A percentile compares a stretch with the other conserved stretches of the same genome.
Evolutionary conservation across 306 rosid genomes (phyloP).

Genomic region (Cucumis cinereus): DNA sequence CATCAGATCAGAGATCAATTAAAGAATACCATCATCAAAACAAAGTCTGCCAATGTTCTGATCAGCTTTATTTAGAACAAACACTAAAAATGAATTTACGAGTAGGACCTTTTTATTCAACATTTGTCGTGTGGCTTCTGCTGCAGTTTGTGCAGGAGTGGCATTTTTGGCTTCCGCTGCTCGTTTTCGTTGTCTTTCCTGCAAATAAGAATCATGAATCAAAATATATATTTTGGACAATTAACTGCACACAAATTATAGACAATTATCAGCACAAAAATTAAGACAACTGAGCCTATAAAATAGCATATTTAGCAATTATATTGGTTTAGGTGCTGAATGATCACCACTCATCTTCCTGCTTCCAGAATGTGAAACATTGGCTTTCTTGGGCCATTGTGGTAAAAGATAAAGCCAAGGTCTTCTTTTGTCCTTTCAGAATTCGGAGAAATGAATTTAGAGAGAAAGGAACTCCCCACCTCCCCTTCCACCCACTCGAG

Average conservation of each 20-base stretch:
- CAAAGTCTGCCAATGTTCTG: neutral
- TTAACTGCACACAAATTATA: neutral
- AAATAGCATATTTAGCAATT: neutral
- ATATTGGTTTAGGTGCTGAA: neutral
- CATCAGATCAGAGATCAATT: no score
- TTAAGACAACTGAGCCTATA: neutral
- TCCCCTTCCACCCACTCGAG: no score
- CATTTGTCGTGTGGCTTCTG: conserved; percentile 55
- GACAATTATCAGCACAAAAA: neutral
- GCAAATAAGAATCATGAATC: neutral
- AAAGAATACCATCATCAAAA: no score
- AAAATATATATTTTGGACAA: neutral
- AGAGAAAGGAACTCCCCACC: no score
- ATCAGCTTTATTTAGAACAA: neutral
- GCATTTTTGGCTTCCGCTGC: conserved; percentile 28
- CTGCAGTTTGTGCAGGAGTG: conserved; percentile 67
- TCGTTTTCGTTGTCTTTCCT: conserved; percentile 42
- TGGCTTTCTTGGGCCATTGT: no score
- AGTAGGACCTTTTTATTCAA: conserved; percentile 39
- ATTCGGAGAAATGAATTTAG: no score
- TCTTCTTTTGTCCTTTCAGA: no score
- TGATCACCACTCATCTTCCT: no score
- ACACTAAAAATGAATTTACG: neutral
- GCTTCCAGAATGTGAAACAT: no score
- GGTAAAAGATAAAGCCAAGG: no score